A percentile compares a stretch with the other conserved stretches of the same genome.
These are phyloP conservation scores for Effrenium voratum DNA, from an alignment of 73 alveolate species.

Conservation along the genomic window DNA sequence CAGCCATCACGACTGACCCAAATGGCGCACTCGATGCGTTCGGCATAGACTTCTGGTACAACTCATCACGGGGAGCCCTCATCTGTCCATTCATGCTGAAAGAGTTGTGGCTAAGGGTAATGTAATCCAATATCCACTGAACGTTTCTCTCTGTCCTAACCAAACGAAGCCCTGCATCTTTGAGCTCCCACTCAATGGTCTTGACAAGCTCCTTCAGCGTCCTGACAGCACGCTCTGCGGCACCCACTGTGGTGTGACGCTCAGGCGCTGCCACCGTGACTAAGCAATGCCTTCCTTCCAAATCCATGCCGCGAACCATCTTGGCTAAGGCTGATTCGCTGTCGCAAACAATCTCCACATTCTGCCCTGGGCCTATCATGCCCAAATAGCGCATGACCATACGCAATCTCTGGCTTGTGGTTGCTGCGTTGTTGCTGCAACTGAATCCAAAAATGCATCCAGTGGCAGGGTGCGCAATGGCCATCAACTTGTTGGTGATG, in stretches of 20 bases:
- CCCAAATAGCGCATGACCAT: neutral
- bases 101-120: neutral
- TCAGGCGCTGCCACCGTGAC: neutral
- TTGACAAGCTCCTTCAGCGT: neutral
- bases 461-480: neutral
- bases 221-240: neutral
- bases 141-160: neutral
- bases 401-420: neutral
- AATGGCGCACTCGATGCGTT: neutral
- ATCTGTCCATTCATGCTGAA: neutral
- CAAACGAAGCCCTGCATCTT: neutral
- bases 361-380: neutral
- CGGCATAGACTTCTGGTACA: neutral
- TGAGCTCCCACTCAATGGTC: neutral
- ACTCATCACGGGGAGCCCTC: neutral
- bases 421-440: neutral
- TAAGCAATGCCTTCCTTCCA: neutral
- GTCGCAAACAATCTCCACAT: neutral
- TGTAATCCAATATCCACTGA: neutral
- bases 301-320: neutral
- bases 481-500: neutral
- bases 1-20: neutral
- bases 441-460: neutral
- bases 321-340: neutral
- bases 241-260: neutral